Evolutionary conservation across 306 rosid species (phyloP).

Genomic region (Trifolium subterraneum): DNA sequence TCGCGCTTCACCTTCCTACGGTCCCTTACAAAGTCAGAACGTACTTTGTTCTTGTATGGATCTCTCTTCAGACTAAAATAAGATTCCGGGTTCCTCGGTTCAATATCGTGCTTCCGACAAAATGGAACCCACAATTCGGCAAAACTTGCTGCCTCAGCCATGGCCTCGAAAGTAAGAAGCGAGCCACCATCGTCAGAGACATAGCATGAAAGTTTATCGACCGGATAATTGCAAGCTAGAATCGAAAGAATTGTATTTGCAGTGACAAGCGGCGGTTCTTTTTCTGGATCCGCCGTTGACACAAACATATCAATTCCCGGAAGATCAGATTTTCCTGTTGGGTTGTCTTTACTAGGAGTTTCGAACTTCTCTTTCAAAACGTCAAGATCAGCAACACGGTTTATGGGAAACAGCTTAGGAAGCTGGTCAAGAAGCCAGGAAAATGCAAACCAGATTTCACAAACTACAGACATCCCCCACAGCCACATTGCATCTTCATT

Average conservation of each 20-base stretch:
- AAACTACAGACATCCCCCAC: constrained; percentile 80
- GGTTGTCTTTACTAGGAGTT: constrained; percentile 64
- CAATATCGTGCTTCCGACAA: constrained; percentile 77
- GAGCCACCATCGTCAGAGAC: constrained; percentile 92
- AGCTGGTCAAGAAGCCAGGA: constrained; percentile 89
- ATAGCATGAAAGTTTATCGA: constrained; percentile 79
- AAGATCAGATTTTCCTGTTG: constrained; percentile 77
- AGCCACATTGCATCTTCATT: constrained; percentile 81
- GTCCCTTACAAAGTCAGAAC: constrained; percentile 77
- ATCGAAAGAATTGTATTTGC: constrained; percentile 84
- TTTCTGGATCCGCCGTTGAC: constrained; percentile 86
- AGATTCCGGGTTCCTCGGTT: constrained; percentile 82
- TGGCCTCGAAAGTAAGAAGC: constrained; percentile 86
- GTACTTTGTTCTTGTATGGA: constrained; percentile 77
- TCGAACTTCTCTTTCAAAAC: constrained; percentile 73
- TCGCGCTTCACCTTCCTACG: constrained; percentile 79
- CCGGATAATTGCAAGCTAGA: constrained; percentile 77
- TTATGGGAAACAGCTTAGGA: constrained; percentile 83
- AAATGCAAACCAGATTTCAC: constrained; percentile 89
- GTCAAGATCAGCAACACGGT: constrained; percentile 59
- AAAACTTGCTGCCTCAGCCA: constrained; percentile 91
- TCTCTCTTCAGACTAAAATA: constrained; percentile 70
- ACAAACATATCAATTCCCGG: constrained; percentile 81
- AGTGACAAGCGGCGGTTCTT: constrained; percentile 83
- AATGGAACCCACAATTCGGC: constrained; percentile 86